Conservation (phyloP, 345 rosid genomes). For the Geranium rotundifolium region DNA sequence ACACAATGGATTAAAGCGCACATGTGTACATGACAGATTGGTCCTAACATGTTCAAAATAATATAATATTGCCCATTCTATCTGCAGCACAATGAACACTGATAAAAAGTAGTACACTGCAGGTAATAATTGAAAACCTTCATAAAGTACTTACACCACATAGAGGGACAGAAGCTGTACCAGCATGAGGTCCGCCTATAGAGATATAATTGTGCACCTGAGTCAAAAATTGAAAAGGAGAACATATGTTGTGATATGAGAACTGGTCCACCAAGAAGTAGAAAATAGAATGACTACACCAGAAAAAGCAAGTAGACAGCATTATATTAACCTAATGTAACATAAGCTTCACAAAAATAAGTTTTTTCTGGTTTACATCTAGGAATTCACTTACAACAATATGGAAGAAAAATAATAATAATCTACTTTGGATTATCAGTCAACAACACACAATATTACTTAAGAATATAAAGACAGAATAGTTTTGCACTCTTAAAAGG, state of each 20-base stretch:
- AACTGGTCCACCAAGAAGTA: neutral
- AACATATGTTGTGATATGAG: neutral
- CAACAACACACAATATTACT: too few relatives aligned
- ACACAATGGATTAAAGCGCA: too few relatives aligned
- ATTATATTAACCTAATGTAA: too few relatives aligned
- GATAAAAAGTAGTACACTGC: neutral
- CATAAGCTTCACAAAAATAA: too few relatives aligned
- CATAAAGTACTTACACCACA: constrained; percentile 60
- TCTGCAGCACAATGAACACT: neutral
- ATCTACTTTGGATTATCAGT: neutral
- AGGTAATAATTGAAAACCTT: neutral
- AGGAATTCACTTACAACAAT: too few relatives aligned
- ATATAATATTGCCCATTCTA: neutral
- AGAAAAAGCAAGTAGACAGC: neutral
- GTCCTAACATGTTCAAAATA: too few relatives aligned
- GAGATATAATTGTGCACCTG: constrained; percentile 81
- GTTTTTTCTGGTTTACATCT: neutral
- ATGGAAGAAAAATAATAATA: neutral
- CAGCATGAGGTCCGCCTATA: constrained; percentile 95
- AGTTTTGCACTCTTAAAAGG: too few relatives aligned
- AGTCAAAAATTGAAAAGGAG: constrained; percentile 9
- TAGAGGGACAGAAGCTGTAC: constrained; percentile 87
- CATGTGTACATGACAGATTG: too few relatives aligned
- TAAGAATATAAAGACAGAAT: too few relatives aligned
- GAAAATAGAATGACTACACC: neutral